Evolutionary conservation across 2,329 filamentous ascomycete genomes (phyloP).

Genomic region (Beauveria sp.): DNA sequence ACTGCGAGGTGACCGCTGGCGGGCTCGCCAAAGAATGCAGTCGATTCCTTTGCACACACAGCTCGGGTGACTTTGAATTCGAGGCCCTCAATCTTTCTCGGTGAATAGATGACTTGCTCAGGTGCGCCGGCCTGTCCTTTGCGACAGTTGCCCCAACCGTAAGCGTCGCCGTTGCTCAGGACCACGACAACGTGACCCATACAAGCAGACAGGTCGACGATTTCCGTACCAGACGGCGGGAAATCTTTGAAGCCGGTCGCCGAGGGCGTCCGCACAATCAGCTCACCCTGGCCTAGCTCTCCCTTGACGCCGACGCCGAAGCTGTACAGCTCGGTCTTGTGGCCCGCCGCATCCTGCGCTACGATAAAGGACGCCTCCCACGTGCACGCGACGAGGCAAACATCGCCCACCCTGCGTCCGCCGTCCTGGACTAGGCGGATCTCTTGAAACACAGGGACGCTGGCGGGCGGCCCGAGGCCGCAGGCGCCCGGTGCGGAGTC

Average conservation of each 20-base stretch:
- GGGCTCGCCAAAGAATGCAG: slow-evolving; percentile 56
- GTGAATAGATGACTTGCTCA: slow-evolving; percentile 45
- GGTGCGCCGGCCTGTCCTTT: slow-evolving; percentile 74
- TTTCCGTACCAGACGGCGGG: slow-evolving; percentile 48
- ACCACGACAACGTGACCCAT: slow-evolving; percentile 73
- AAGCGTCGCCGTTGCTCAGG: slow-evolving; percentile 66
- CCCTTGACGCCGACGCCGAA: slow-evolving; percentile 63
- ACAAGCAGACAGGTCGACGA: slow-evolving; percentile 62
- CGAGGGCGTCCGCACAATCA: slow-evolving; percentile 40
- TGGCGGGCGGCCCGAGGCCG: slow-evolving; percentile 30
- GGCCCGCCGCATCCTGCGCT: slow-evolving; percentile 34
- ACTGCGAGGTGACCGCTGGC: slow-evolving; percentile 54
- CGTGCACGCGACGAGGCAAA: slow-evolving; percentile 55
- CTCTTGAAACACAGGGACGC: slow-evolving; percentile 31
- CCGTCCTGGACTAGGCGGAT: slow-evolving; percentile 27
- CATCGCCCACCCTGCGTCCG: slow-evolving; percentile 20
- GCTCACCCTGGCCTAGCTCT: slow-evolving; percentile 59
- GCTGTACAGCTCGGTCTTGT: slow-evolving; percentile 46
- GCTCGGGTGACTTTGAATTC: slow-evolving; percentile 58
- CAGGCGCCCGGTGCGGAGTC: slow-evolving; percentile 49
- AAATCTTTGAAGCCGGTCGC: slow-evolving; percentile 51
- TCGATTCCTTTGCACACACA: slow-evolving; percentile 80
- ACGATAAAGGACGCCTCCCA: slow-evolving; percentile 70
- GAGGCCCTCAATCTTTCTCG: slow-evolving; percentile 51
- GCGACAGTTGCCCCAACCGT: slow-evolving; percentile 81